These are phyloP conservation scores for Cercospora zeina DNA, from an alignment of 2,329 filamentous ascomycete species.

Conservation along the genomic window DNA sequence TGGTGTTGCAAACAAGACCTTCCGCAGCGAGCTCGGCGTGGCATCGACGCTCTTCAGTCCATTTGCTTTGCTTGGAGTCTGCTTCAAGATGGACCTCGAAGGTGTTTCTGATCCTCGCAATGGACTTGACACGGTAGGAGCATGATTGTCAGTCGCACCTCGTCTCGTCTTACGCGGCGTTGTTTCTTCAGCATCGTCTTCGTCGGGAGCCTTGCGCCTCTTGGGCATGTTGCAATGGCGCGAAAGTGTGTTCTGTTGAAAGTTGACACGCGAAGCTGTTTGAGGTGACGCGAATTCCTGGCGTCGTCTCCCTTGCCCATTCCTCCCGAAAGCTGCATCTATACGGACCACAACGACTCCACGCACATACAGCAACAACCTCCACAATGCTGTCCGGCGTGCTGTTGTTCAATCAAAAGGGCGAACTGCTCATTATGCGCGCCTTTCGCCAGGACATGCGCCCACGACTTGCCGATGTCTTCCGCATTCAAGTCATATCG, in stretches of 20 bases:
- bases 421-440: slow-evolving; percentile 98
- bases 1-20: slow-evolving; percentile 51
- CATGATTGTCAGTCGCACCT: slow-evolving; percentile 15
- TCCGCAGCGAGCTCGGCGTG: slow-evolving; percentile 49
- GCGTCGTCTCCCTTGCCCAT: slow-evolving; percentile 3
- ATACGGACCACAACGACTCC: slow-evolving; percentile 6
- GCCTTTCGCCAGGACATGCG: slow-evolving; percentile 98
- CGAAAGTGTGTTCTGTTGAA: not conserved
- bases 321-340: slow-evolving; percentile 11
- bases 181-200: slow-evolving; percentile 23
- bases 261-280: slow-evolving; percentile 13
- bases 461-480: slow-evolving; percentile 95
- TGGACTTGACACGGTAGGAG: slow-evolving; percentile 17
- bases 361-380: slow-evolving; percentile 11
- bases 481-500: slow-evolving; percentile 97
- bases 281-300: slow-evolving; percentile 16
- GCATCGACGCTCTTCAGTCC: slow-evolving; percentile 30
- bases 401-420: slow-evolving; percentile 98
- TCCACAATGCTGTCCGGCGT: slow-evolving; percentile 89
- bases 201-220: slow-evolving; percentile 28
- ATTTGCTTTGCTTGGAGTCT: slow-evolving; percentile 35
- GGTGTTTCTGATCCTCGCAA: slow-evolving; percentile 34
- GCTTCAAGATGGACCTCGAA: slow-evolving; percentile 40
- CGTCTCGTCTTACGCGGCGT: slow-evolving; percentile 35
- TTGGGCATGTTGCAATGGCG: slow-evolving; percentile 31